Percentiles rank a stretch among this genome's conserved stretches.
phyloP scores from a whole-genome alignment of 345 rosid genomes.

The Bretschneidera sinensis region DNA sequence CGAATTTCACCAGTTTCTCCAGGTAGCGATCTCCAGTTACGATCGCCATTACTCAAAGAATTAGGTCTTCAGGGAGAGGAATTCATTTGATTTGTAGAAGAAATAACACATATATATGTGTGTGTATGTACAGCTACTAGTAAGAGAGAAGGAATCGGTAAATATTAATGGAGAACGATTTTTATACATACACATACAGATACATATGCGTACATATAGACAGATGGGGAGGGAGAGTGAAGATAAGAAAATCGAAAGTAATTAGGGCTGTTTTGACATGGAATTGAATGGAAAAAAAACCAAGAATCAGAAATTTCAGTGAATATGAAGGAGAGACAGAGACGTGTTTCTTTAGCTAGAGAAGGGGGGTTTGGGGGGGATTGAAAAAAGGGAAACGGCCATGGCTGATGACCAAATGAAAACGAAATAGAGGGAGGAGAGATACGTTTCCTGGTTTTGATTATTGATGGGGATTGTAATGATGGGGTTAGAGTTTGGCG shows the following conservation, averaged over 20 bases:
- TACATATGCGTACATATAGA: no score
- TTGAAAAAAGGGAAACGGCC: constrained; percentile 28
- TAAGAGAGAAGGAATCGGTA: background rate
- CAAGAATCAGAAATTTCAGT: background rate
- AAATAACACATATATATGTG: background rate
- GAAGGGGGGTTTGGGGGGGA: constrained; percentile 34
- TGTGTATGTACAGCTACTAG: no score
- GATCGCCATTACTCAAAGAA: constrained; percentile 58
- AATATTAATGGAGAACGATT: no score
- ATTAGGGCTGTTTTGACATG: no score
- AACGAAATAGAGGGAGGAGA: background rate
- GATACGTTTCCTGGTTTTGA: constrained; percentile 11
- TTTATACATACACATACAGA: no score
- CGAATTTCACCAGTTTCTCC: constrained; percentile 72
- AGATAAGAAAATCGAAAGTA: no score
- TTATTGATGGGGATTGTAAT: constrained; percentile 11
- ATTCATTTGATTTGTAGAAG: background rate
- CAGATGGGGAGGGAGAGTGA: no score
- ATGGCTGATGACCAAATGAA: constrained; percentile 18
- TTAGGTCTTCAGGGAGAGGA: constrained; percentile 4
- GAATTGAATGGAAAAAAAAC: background rate
- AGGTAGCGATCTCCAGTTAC: constrained; percentile 96
- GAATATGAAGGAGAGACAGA: background rate
- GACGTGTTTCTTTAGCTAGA: constrained; percentile 16
- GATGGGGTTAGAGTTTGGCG: constrained; percentile 15